phyloP scores from a whole-genome alignment of 192 early-diverging fungal genomes.

The Lunasporangiospora selenospora region DNA sequence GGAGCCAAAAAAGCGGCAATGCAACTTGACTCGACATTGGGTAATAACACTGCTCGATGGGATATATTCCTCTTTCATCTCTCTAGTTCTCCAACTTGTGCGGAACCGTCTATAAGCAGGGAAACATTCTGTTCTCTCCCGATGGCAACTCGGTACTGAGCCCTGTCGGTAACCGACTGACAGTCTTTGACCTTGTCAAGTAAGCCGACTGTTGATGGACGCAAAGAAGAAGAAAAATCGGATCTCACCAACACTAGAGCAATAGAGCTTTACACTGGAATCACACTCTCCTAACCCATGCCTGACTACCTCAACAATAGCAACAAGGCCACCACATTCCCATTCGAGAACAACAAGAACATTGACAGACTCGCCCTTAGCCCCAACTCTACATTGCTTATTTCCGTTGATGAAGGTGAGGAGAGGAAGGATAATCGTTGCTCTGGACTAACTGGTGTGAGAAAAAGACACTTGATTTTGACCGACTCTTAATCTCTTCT shows the following conservation, averaged over 20 bases:
- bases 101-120: conserved; percentile 96
- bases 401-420: conserved; percentile 90
- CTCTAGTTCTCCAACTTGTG: conserved; percentile 95
- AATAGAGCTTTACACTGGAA: not conserved
- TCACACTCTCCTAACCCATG: not conserved
- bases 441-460: too few species aligned
- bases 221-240: too few species aligned
- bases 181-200: conserved; percentile 96
- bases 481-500: too few species aligned
- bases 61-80: not conserved
- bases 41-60: conserved; percentile 9
- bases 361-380: conserved; percentile 89
- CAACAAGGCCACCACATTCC: conserved; percentile 91
- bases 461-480: too few species aligned
- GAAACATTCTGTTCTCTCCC: conserved; percentile 95
- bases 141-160: conserved; percentile 93
- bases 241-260: not conserved
- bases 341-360: conserved; percentile 93
- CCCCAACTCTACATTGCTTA: conserved; percentile 86
- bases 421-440: too few species aligned
- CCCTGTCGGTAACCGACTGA: conserved; percentile 96
- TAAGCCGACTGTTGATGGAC: conserved; percentile 49
- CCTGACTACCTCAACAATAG: conserved; percentile 50
- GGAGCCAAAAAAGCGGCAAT: not conserved
- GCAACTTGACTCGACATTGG: not conserved